Evolutionary conservation across 1,139 yeast genomes (phyloP), one percentile per base, ranked within the genome.

Genomic region (Kazachstania sp.): DNA sequence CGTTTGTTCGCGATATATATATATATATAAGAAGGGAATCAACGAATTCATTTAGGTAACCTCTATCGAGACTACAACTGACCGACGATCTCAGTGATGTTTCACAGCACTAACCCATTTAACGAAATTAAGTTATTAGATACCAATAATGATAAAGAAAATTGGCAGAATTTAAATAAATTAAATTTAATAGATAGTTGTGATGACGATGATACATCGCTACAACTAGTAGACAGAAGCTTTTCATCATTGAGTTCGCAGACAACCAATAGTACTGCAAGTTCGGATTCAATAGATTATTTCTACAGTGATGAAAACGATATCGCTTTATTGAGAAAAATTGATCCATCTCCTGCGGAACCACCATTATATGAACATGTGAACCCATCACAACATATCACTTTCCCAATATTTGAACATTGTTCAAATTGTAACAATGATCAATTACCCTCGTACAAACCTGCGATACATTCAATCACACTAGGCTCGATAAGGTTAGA

Each of bases 401-500:
- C 68, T 45, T 79, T 64, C 56, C 85, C 87, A 0, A 66, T 80
- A 1, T 74, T 58, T 52, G 72, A 71, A 31, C 16, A 26, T 15
- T 13, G 32, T 30, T 23, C 41, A 3, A 12, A 18, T 18, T 3
- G 29, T 16, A 13, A 11, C 7, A n/a, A 20, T 15, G 41, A 31
- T 11, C 3, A 13, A 16, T 70, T 80, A 9, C 88, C 90, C 0
- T 46, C 42, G 1, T 81, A 83, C 56, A 39, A 72, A 0, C 84
- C 90, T 0, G 72, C 86, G 0, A 76, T 79, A 1, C 75, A 79
- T 54, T 74, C 78, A 49, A 57, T 80, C 2, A 76, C 82, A 0
- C 57, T 74, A 1, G 74, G 79, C 1, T 61, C 74, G 2, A 69
- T 83, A 52, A 83, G 83, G 55, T 56, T 74, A 32, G 92, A 83